Conservation (phyloP, 495 filamentous ascomycete genomes). For the Penicillium salamii region DNA sequence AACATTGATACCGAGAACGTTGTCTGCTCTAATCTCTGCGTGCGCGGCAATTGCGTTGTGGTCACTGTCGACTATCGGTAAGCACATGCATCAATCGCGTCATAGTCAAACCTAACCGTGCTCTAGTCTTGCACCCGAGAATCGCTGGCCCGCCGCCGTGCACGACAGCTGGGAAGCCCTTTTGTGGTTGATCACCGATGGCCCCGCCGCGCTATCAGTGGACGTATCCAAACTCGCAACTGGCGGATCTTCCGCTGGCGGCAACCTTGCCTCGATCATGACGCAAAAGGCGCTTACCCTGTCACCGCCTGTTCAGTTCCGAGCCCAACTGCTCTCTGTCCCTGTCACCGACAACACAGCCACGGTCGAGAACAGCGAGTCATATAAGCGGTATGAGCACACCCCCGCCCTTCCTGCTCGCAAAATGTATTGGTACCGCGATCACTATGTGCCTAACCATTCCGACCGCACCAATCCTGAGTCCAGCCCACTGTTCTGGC, state of each 20-base stretch:
- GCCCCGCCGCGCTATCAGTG: conserved; percentile 36
- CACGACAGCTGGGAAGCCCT: conserved; percentile 58
- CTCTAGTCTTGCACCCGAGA: conserved; percentile 48
- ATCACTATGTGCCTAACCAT: conserved; percentile 52
- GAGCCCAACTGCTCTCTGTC: conserved; percentile 52
- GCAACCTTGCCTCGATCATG: conserved; percentile 54
- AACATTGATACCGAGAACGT: conserved; percentile 58
- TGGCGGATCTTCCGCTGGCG: conserved; percentile 55
- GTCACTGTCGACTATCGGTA: conserved; percentile 57
- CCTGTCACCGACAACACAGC: conserved; percentile 59
- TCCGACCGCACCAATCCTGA: conserved; percentile 47
- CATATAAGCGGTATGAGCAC: conserved; percentile 49
- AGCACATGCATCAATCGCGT: conserved; percentile 9
- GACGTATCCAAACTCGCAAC: conserved; percentile 48
- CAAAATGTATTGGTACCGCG: conserved; percentile 60
- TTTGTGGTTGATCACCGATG: conserved; percentile 49
- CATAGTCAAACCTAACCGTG: not conserved
- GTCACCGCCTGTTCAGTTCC: conserved; percentile 43
- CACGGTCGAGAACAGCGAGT: conserved; percentile 37
- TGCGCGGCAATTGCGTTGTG: conserved; percentile 48
- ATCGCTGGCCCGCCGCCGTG: conserved; percentile 54
- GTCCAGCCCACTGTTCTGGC: conserved; percentile 52
- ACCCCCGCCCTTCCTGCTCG: conserved; percentile 48
- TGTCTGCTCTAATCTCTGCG: conserved; percentile 54
- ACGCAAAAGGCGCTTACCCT: conserved; percentile 49